phyloP scores from a whole-genome alignment of 805 yeast genomes.

The Wickerhamiella slavikovae region DNA sequence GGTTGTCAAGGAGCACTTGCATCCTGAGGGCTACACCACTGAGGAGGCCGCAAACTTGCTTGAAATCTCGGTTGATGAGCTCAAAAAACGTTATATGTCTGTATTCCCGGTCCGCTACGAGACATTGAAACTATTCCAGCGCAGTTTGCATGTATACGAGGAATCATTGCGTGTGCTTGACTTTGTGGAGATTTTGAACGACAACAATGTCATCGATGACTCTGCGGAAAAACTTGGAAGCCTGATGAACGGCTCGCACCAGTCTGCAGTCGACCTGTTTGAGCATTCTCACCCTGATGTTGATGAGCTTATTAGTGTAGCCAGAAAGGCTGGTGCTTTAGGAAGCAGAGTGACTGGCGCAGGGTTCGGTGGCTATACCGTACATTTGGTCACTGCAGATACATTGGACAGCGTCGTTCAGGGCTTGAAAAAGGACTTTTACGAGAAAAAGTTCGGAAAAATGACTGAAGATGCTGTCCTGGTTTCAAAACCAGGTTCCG shows the following conservation, averaged over 20 bases:
- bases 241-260: conserved; percentile 40
- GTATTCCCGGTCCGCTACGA: conserved; percentile 39
- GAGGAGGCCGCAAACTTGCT: conserved; percentile 27
- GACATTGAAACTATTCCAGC: conserved; percentile 30
- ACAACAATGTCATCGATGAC: conserved; percentile 10
- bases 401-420: conserved; percentile 20
- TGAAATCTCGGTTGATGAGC: conserved; percentile 24
- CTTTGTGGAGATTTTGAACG: conserved; percentile 24
- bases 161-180: conserved; percentile 40
- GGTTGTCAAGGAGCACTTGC: conserved; percentile 25
- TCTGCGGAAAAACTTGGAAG: conserved; percentile 28
- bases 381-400: conserved; percentile 34
- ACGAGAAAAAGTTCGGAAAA: conserved; percentile 26
- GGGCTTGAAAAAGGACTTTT: conserved; percentile 32
- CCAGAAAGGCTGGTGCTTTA: conserved; percentile 31
- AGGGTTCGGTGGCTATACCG: conserved; percentile 59
- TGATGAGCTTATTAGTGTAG: conserved; percentile 32
- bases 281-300: conserved; percentile 37
- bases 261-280: conserved; percentile 26
- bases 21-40: conserved; percentile 27
- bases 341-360: conserved; percentile 67
- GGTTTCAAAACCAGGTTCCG: conserved; percentile 9
- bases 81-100: conserved; percentile 25
- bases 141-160: conserved; percentile 41
- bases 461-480: conserved; percentile 21